phyloP scores from a whole-genome alignment of 805 yeast genomes.

The Kregervanrija fluxuum region DNA sequence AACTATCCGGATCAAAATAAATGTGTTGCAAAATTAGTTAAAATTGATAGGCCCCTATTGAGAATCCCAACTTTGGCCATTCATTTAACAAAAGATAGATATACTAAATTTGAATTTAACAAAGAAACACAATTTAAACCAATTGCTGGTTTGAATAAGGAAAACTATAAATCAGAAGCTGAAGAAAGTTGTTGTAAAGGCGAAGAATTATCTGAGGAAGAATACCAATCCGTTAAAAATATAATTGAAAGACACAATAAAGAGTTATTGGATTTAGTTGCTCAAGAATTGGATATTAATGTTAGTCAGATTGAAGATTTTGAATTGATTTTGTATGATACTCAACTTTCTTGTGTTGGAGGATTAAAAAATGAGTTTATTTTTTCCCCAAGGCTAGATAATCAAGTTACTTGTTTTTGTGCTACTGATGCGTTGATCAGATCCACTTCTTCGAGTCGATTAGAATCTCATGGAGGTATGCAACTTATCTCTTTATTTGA shows the following conservation, averaged over 20 bases:
- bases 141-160: constrained; percentile 54
- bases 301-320: constrained; percentile 73
- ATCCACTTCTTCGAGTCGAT: constrained; percentile 17
- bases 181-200: constrained; percentile 39
- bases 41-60: constrained; percentile 74
- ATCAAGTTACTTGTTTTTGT: constrained; percentile 79
- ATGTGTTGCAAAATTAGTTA: constrained; percentile 60
- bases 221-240: constrained; percentile 57
- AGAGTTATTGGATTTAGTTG: constrained; percentile 61
- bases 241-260: constrained; percentile 72
- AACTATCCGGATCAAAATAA: constrained; percentile 38
- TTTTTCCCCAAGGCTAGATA: constrained; percentile 87
- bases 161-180: constrained; percentile 3
- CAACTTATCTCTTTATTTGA: constrained; percentile 80
- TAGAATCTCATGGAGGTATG: constrained; percentile 48
- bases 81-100: constrained; percentile 74
- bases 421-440: constrained; percentile 66
- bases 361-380: constrained; percentile 88
- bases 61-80: constrained; percentile 94
- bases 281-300: constrained; percentile 50
- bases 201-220: constrained; percentile 42
- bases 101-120: constrained; percentile 78
- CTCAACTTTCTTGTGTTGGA: constrained; percentile 76
- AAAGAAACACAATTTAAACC: constrained; percentile 83
- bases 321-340: constrained; percentile 79